These are phyloP conservation scores for Solanum sitiens DNA, from an alignment of 257 asterid genomes.

Conservation along the genomic window DNA sequence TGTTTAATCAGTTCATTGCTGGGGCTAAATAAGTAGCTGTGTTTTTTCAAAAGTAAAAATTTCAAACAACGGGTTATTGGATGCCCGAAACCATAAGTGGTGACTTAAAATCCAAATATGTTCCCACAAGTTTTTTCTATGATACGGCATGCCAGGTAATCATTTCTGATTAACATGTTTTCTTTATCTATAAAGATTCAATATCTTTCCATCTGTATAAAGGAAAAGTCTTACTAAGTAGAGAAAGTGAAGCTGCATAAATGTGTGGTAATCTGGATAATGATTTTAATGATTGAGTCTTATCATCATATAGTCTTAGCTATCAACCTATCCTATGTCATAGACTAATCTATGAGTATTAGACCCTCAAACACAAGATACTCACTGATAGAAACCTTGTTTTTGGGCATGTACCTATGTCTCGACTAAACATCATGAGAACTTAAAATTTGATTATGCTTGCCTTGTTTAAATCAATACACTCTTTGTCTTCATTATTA, in stretches of 20 bases:
- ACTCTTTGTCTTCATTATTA: too few relatives aligned
- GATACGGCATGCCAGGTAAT: constrained; percentile 99
- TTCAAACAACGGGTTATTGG: constrained; percentile 91
- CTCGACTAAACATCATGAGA: background rate
- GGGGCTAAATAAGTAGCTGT: background rate
- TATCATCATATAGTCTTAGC: background rate
- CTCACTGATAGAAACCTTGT: background rate
- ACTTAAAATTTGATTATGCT: too few relatives aligned
- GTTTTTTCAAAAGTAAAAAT: constrained; percentile 54
- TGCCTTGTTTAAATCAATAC: too few relatives aligned
- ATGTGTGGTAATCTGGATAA: background rate
- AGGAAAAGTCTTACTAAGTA: background rate
- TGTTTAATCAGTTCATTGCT: background rate
- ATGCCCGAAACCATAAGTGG: constrained; percentile 98
- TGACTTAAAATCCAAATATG: constrained; percentile 90
- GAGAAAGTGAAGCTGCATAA: background rate
- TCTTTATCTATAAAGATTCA: background rate
- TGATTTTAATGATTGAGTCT: background rate
- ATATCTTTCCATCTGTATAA: background rate
- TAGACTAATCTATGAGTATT: background rate
- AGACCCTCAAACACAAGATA: background rate
- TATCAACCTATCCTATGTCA: background rate
- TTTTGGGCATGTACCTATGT: background rate
- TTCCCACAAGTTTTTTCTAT: constrained; percentile 90
- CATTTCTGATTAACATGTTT: background rate